Base-by-base conservation (phyloP, 2,329 filamentous ascomycete species). In the Hypomyces rosellus region DNA sequence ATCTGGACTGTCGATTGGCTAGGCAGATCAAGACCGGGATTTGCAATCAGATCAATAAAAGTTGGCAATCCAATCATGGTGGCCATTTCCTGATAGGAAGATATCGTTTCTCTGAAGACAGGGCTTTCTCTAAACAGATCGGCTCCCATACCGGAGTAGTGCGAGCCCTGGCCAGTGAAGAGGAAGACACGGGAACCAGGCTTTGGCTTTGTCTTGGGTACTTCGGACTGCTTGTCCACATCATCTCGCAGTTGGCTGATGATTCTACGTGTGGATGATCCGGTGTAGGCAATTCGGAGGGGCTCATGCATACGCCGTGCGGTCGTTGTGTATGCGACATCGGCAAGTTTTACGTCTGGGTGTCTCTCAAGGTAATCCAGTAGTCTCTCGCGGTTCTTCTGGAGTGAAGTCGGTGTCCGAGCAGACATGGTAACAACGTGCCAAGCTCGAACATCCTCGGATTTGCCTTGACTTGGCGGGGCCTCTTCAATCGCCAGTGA, bases 401-500 rank as follows among this genome's bases (percentile, higher is more conserved):
- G 73, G 69, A 84, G 79, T 18, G 81, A 70, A 16, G 71, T 61
- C 65, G 75, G 76, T 41, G 71, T 73, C 62, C 76, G 77, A 49
- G 65, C 82, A 11, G 77, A 75, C 34, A 85, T 64, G 1, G 80
- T 70, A 39, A 86, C 69, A 16, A 81, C 64, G 48, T 85, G 79
- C 2, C 71, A 69, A 22, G 65, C 67, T 16, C 82, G 75, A 14
- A 77, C 69, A 55, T 86, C 81, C 4, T 58, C 52, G 13, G 54
- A 58, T 13, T 85, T 83, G 42, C 75, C 77, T 58, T 82, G 76
- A 62, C 78, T 73, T 40, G 84, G 60, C 78, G 84, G 83, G 60
- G 71, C 78, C 54, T 87, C 84, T 61, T 86, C 80, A 4, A 87
- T 57, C 6, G 86, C 64, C 37, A 87, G 63, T 25, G 81, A 80